Conservation (phyloP, 768 basidiomycete species). For the Macrolepiota dolichaula region DNA sequence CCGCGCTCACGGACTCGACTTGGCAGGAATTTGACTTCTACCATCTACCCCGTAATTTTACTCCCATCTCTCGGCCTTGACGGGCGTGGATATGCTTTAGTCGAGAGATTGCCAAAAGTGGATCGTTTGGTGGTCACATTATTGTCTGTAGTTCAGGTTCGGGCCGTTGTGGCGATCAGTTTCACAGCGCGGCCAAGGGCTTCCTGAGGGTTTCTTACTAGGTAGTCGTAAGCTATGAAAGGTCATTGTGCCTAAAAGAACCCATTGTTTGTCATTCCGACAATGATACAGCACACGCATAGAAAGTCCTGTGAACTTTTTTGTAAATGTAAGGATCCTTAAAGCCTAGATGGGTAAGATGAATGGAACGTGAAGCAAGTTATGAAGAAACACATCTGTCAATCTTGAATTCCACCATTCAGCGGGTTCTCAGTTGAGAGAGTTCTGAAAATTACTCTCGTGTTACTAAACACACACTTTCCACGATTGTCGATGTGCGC, state of each 20-base stretch:
- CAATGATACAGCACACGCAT: no score
- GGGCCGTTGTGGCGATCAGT: neutral
- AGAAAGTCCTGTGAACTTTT: no score
- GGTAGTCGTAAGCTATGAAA: no score
- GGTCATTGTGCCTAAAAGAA: neutral
- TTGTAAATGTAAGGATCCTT: no score
- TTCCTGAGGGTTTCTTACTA: neutral
- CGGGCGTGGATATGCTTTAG: neutral
- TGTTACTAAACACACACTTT: neutral
- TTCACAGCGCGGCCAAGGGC: neutral
- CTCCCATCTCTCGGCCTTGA: neutral
- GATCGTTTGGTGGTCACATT: neutral
- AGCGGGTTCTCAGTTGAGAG: no score
- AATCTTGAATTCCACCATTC: no score
- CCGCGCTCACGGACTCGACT: neutral
- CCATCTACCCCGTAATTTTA: neutral
- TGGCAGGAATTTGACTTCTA: neutral
- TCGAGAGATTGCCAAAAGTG: neutral
- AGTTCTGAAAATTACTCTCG: no score
- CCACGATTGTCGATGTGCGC: neutral
- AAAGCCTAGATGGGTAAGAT: no score
- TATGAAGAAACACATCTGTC: no score
- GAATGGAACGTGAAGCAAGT: no score
- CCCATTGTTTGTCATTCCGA: no score
- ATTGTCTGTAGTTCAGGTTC: neutral